Percentiles rank a stretch among this genome's conserved stretches.
These are phyloP conservation scores for Picea sitchensis DNA, from an alignment of 75 land plant species.

Conservation along the genomic window DNA sequence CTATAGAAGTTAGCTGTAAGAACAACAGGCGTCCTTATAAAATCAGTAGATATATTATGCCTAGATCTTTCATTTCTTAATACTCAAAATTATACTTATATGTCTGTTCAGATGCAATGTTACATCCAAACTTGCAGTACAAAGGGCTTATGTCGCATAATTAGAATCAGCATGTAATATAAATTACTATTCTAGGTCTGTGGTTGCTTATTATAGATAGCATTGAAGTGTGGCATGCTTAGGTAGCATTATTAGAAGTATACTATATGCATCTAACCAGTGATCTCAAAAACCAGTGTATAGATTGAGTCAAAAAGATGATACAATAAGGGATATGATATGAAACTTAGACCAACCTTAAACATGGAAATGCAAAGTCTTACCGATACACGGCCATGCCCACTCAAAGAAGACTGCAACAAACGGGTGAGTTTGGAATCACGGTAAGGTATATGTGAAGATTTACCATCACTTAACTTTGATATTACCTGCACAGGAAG, in stretches of 20 bases:
- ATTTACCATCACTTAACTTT: conserved; percentile 76
- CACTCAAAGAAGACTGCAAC: conserved; percentile 87
- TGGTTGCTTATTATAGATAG: background rate
- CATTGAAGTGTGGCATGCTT: conserved; percentile 3
- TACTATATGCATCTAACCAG: background rate
- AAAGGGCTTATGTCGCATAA: background rate
- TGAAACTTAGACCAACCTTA: background rate
- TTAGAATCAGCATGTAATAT: background rate
- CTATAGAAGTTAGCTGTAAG: background rate
- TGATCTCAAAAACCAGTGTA: background rate
- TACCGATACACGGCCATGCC: conserved; percentile 84
- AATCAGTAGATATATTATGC: background rate
- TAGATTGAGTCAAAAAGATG: background rate
- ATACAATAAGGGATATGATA: background rate
- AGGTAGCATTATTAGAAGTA: background rate
- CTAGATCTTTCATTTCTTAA: background rate
- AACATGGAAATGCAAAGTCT: conserved; percentile 12
- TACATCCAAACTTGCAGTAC: background rate
- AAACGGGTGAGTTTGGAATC: conserved; percentile 88
- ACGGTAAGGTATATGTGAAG: conserved; percentile 75
- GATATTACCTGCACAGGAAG: conserved; percentile 57
- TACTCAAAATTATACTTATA: background rate
- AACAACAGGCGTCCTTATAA: background rate
- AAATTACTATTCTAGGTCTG: background rate
- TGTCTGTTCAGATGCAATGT: background rate